phyloP scores from a whole-genome alignment of 345 rosid genomes.

The Corchorus capsularis region DNA sequence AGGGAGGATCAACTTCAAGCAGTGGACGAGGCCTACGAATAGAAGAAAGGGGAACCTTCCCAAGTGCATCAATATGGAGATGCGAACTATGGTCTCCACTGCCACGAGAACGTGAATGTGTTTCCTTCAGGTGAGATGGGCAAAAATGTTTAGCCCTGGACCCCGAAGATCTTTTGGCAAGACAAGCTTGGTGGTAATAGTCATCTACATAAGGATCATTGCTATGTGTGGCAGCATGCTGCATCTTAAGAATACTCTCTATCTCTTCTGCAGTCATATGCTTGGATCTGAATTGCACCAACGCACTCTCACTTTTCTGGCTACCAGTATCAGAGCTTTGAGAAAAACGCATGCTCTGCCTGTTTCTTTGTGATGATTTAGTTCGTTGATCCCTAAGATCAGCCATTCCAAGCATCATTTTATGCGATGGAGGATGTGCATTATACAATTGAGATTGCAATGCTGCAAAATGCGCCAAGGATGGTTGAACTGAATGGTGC shows the following conservation, averaged over 20 bases:
- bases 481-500: conserved; percentile 54
- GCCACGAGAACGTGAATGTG: conserved; percentile 70
- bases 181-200: conserved; percentile 94
- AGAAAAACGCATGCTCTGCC: conserved; percentile 59
- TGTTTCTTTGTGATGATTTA: conserved; percentile 67
- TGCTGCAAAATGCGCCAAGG: conserved; percentile 72
- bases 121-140: conserved; percentile 84
- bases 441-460: conserved; percentile 69
- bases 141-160: conserved; percentile 65
- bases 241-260: conserved; percentile 95
- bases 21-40: conserved; percentile 72
- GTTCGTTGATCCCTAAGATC: conserved; percentile 71
- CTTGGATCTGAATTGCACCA: conserved; percentile 79
- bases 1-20: conserved; percentile 68
- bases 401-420: conserved; percentile 50
- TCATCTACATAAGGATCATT: conserved; percentile 87
- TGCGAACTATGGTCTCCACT: conserved; percentile 65
- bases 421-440: conserved; percentile 59
- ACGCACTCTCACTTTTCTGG: conserved; percentile 81
- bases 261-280: conserved; percentile 95
- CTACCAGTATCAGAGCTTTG: conserved; percentile 71
- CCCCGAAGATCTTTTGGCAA: conserved; percentile 62
- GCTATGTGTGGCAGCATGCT: conserved; percentile 81
- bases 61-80: conserved; percentile 57
- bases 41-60: conserved; percentile 60